Conservation (phyloP, 1,284 basidiomycete species). For the Ceratobasidium sp. region DNA sequence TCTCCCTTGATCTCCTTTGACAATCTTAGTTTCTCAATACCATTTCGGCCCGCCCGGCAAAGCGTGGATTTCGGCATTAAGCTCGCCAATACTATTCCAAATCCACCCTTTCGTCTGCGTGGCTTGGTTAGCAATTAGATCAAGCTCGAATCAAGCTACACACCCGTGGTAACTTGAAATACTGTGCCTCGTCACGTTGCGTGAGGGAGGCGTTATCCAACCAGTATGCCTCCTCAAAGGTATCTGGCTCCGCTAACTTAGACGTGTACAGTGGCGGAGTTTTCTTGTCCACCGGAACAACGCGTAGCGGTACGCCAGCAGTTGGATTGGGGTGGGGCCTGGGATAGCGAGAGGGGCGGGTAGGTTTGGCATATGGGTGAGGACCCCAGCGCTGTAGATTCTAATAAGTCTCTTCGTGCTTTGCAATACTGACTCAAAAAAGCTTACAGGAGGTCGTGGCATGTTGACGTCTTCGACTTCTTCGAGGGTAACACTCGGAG, state of each 20-base stretch:
- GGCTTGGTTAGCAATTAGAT: background rate
- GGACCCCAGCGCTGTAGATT: background rate
- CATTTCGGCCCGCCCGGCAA: background rate
- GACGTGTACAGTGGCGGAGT: background rate
- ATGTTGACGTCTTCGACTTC: background rate
- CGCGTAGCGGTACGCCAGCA: background rate
- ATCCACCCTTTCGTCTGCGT: background rate
- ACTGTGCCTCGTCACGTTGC: slow-evolving; percentile 9
- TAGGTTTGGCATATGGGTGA: background rate
- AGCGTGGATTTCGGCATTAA: background rate
- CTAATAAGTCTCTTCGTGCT: background rate
- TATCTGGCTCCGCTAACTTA: background rate
- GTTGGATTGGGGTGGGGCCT: background rate
- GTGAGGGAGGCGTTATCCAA: background rate
- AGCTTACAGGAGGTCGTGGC: background rate
- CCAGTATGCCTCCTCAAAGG: slow-evolving; percentile 17
- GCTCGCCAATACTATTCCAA: background rate
- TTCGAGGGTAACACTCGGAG: background rate
- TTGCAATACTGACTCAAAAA: background rate
- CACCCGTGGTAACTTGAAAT: slow-evolving; percentile 28
- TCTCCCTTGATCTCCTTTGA: background rate
- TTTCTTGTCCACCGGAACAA: background rate
- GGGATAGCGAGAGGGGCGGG: background rate
- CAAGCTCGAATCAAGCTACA: background rate
- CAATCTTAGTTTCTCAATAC: background rate